Conservation (phyloP, 768 basidiomycete species). For the Russula sp. region DNA sequence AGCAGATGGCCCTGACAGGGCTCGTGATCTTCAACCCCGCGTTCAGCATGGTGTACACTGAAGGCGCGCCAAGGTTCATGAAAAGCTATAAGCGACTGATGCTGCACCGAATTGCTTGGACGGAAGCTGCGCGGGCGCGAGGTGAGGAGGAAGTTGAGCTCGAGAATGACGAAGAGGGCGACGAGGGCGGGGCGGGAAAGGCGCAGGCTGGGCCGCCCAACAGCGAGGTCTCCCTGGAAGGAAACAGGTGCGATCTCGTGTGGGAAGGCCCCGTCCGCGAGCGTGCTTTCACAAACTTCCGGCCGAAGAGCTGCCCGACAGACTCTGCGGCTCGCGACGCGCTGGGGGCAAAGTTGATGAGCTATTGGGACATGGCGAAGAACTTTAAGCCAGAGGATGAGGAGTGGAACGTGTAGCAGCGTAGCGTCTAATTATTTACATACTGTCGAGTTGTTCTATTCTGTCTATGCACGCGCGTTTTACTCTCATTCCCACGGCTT, state of each 20-base stretch:
- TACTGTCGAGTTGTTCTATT: too few species aligned
- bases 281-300: slow-evolving; percentile 72
- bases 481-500: slow-evolving; percentile 1
- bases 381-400: slow-evolving; percentile 83
- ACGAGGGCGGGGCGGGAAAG: slow-evolving; percentile 31
- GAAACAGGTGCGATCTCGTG: slow-evolving; percentile 84
- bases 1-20: slow-evolving; percentile 83
- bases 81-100: slow-evolving; percentile 85
- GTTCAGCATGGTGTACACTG: slow-evolving; percentile 90
- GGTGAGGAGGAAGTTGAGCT: slow-evolving; percentile 68
- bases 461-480: background rate
- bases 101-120: slow-evolving; percentile 88
- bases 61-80: slow-evolving; percentile 82
- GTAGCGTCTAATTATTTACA: background rate
- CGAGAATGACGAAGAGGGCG: slow-evolving; percentile 41
- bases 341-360: slow-evolving; percentile 76
- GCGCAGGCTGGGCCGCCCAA: slow-evolving; percentile 29
- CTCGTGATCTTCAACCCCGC: slow-evolving; percentile 85
- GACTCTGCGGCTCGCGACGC: slow-evolving; percentile 83
- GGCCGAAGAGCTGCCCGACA: slow-evolving; percentile 74
- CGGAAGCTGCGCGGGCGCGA: slow-evolving; percentile 77
- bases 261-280: slow-evolving; percentile 93
- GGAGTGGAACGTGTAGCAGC: slow-evolving; percentile 37
- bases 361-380: slow-evolving; percentile 95
- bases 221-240: slow-evolving; percentile 54